Evolutionary conservation across 108 stramenopile species (phyloP).

Genomic region (Nannochloropsis oceanica): DNA sequence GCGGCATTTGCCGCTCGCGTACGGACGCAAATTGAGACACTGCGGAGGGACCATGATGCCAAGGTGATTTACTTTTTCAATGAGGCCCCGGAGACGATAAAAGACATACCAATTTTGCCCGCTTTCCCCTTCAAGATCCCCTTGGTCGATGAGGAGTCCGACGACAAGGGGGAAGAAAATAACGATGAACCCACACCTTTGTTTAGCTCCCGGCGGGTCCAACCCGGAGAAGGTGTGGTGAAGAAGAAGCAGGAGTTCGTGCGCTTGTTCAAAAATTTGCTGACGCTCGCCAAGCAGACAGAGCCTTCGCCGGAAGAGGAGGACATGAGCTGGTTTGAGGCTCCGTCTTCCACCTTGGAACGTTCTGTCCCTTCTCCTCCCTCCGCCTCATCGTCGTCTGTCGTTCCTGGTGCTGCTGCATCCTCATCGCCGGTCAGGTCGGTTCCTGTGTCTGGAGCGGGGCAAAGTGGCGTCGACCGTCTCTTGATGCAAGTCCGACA

Average conservation of each 20-base stretch:
- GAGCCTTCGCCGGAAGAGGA: neutral
- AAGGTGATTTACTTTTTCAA: neutral
- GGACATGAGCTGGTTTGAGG: neutral
- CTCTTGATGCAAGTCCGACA: neutral
- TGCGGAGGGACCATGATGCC: neutral
- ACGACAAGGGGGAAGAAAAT: neutral
- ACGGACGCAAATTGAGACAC: neutral
- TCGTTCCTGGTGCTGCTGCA: neutral
- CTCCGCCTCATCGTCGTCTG: neutral
- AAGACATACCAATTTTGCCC: neutral
- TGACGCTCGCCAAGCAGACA: neutral
- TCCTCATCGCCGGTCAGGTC: neutral
- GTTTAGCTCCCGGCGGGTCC: neutral
- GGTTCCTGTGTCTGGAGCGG: neutral
- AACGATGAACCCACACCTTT: neutral
- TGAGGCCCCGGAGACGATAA: neutral
- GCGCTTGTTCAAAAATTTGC: neutral
- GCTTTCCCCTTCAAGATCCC: neutral
- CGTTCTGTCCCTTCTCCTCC: neutral
- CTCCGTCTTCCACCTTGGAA: neutral
- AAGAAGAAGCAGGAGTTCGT: neutral
- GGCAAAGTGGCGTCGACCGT: neutral
- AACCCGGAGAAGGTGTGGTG: neutral
- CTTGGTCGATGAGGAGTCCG: neutral
- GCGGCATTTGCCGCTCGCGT: neutral